Conservation (phyloP, 257 asterid species). For the Plantago major region DNA sequence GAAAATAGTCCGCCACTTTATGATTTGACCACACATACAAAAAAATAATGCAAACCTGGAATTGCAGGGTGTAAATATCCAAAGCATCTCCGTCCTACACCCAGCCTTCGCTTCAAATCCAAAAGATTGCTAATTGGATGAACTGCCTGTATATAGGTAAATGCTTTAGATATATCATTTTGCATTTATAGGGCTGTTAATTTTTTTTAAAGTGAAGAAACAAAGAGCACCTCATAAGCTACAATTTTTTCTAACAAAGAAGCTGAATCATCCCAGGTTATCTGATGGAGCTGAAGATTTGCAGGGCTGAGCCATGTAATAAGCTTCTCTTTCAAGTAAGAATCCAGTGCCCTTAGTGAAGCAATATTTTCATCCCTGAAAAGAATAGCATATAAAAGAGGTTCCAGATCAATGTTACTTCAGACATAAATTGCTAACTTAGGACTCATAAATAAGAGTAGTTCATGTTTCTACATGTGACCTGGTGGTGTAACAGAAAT, state of each 20-base stretch:
- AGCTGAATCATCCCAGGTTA: constrained; percentile 97
- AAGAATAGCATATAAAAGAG: background rate
- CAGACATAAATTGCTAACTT: too few species aligned
- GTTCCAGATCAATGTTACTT: background rate
- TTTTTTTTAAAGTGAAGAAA: background rate
- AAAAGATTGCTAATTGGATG: constrained; percentile 95
- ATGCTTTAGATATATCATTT: background rate
- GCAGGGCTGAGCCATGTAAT: constrained; percentile 96
- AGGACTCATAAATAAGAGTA: too few species aligned
- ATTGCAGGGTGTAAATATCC: constrained; percentile 95
- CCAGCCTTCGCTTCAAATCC: constrained; percentile 88
- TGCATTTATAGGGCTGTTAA: constrained; percentile 6
- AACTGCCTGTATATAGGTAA: constrained; percentile 59
- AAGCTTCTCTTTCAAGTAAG: constrained; percentile 88
- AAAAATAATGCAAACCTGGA: constrained; percentile 56
- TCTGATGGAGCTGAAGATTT: constrained; percentile 73
- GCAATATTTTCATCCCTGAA: constrained; percentile 65
- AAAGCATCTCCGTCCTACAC: constrained; percentile 91
- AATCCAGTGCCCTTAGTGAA: constrained; percentile 74
- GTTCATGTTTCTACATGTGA: too few species aligned
- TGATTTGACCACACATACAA: background rate
- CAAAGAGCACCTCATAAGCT: constrained; percentile 66
- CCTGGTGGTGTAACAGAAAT: background rate
- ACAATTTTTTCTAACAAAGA: constrained; percentile 94
- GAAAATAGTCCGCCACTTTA: constrained; percentile 2